A percentile compares a stretch with the other conserved stretches of the same genome.
Conservation (phyloP, 768 basidiomycete genomes). For the Pleurotus pulmonarius region DNA sequence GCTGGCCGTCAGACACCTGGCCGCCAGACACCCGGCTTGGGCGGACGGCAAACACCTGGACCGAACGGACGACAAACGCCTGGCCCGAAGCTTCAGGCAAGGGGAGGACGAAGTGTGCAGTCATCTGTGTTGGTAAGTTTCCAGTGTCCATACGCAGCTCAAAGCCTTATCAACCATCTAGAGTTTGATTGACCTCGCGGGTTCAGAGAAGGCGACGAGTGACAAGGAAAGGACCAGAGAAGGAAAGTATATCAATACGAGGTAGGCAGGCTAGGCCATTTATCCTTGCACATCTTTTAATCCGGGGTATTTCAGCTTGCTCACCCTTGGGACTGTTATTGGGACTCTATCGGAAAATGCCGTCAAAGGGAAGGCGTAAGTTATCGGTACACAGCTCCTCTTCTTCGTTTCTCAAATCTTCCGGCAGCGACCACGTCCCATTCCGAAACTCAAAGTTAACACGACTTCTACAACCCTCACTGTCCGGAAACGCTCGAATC, state of each 20-base stretch:
- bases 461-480: slow-evolving; percentile 88
- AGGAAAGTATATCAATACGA: slow-evolving; percentile 95
- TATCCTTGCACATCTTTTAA: too few relatives aligned
- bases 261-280: slow-evolving; percentile 30
- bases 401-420: too few relatives aligned
- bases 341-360: slow-evolving; percentile 89
- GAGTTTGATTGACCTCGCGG: slow-evolving; percentile 95
- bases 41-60: slow-evolving; percentile 26
- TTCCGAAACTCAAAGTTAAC: slow-evolving; percentile 96
- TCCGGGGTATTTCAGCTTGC: slow-evolving; percentile 46
- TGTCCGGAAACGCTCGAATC: slow-evolving; percentile 93
- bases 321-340: slow-evolving; percentile 92
- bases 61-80: slow-evolving; percentile 43
- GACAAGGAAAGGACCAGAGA: slow-evolving; percentile 96
- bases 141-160: slow-evolving; percentile 1
- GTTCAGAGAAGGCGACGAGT: slow-evolving; percentile 93
- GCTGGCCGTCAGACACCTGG: slow-evolving; percentile 27
- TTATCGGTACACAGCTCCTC: too few relatives aligned
- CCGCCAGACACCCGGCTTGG: slow-evolving; percentile 22
- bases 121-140: slow-evolving; percentile 65
- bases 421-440: slow-evolving; percentile 77
- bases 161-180: slow-evolving; percentile 21
- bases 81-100: slow-evolving; percentile 65
- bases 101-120: slow-evolving; percentile 77
- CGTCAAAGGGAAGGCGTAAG: slow-evolving; percentile 66